Evolutionary conservation across 306 rosid genomes (phyloP).

Genomic region (Prunus dulcis): DNA sequence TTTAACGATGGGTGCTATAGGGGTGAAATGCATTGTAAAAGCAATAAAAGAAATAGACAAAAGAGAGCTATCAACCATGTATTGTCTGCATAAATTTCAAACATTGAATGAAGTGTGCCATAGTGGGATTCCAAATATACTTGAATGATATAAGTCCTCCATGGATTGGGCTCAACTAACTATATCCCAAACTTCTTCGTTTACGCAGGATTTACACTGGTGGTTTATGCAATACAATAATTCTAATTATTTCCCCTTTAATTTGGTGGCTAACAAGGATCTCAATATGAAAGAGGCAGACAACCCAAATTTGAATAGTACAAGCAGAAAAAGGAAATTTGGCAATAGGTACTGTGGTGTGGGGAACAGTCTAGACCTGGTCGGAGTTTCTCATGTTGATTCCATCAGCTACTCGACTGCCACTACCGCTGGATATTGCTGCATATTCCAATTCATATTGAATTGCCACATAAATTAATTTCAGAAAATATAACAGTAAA

Average conservation of each 20-base stretch:
- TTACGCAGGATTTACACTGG: neutral
- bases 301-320: neutral
- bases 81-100: neutral
- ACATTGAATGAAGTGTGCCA: neutral
- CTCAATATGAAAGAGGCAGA: neutral
- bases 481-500: neutral
- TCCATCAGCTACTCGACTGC: slow-evolving; percentile 25
- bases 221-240: neutral
- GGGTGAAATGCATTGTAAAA: slow-evolving; percentile 9
- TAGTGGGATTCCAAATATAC: too few relatives aligned
- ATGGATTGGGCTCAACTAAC: neutral
- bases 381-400: slow-evolving; percentile 26
- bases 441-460: slow-evolving; percentile 32
- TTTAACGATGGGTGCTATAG: neutral
- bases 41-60: neutral
- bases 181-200: neutral
- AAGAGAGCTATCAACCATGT: neutral
- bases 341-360: neutral
- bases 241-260: neutral
- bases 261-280: neutral
- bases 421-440: slow-evolving; percentile 33
- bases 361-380: slow-evolving; percentile 47
- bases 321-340: neutral
- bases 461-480: neutral
- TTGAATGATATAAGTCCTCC: neutral